phyloP scores from a whole-genome alignment of 2,329 filamentous ascomycete species.

The Epichloe typhina region DNA sequence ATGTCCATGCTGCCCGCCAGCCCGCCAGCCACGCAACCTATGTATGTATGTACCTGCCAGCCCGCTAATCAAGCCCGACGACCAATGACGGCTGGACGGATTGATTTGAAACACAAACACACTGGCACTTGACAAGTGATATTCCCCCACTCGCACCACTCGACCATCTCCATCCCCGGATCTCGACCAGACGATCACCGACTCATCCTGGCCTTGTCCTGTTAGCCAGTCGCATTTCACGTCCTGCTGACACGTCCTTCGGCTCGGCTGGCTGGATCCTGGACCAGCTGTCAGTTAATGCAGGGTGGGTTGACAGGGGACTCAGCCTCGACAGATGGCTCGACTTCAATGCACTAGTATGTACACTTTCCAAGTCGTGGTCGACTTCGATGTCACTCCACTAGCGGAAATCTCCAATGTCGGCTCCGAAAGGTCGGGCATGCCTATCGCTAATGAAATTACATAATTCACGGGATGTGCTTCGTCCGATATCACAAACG shows the following conservation, averaged over 20 bases:
- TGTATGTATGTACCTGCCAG: too few species aligned
- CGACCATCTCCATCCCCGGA: slow-evolving; percentile 10
- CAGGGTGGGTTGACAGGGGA: slow-evolving; percentile 6
- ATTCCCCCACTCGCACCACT: neutral
- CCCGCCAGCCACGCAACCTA: neutral
- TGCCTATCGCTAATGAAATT: neutral
- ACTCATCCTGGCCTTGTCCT: slow-evolving; percentile 14
- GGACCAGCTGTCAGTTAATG: slow-evolving; percentile 8
- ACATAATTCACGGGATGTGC: neutral
- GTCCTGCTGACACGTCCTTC: slow-evolving; percentile 13
- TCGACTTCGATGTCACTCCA: neutral
- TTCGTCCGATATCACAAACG: neutral
- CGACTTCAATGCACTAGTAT: neutral
- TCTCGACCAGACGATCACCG: slow-evolving; percentile 16
- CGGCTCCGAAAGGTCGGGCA: neutral
- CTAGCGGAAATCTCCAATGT: neutral
- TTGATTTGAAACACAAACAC: slow-evolving; percentile 1
- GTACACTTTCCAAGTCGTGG: neutral
- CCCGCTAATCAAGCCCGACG: too few species aligned
- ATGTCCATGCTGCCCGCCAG: neutral
- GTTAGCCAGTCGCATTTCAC: slow-evolving; percentile 22
- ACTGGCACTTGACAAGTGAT: slow-evolving; percentile 1
- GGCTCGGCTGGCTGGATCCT: slow-evolving; percentile 5
- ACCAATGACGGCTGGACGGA: too few species aligned
- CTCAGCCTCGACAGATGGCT: neutral